Conservation (phyloP, 2,329 filamentous ascomycete genomes). For the Stagonosporopsis cucurbitacearum region DNA sequence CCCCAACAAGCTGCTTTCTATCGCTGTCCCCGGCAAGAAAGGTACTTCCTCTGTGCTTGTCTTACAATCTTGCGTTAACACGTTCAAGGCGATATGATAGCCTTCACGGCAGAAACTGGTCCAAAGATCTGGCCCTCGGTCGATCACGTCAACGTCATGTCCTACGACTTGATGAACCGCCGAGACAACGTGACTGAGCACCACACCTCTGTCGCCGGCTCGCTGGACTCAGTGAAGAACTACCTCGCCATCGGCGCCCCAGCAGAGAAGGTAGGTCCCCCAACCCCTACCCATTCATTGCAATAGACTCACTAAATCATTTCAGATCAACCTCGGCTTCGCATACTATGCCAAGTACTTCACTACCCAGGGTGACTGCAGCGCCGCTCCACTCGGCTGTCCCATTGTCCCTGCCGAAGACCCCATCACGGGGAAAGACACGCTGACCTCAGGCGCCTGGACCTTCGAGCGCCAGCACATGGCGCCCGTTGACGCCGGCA, state of each 20-base stretch:
- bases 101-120: conserved; percentile 64
- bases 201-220: conserved; percentile 67
- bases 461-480: conserved; percentile 51
- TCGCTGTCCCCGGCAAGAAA: conserved; percentile 65
- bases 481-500: conserved; percentile 24
- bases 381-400: conserved; percentile 61
- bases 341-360: conserved; percentile 76
- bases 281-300: too few species aligned
- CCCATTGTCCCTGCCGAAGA: conserved; percentile 66
- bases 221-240: conserved; percentile 61
- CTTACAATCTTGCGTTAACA: conserved; percentile 30
- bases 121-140: conserved; percentile 65
- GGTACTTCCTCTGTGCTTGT: neutral
- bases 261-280: conserved; percentile 49
- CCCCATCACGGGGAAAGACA: conserved; percentile 64
- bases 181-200: conserved; percentile 69
- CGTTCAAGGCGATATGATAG: conserved; percentile 65
- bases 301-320: too few species aligned
- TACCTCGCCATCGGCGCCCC: conserved; percentile 66
- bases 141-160: conserved; percentile 75
- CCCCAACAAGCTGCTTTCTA: conserved; percentile 65
- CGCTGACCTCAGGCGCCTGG: conserved; percentile 64
- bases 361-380: conserved; percentile 57
- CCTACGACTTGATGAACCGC: conserved; percentile 75
- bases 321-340: conserved; percentile 66